Evolutionary conservation across 1,139 yeast genomes (phyloP).

Genomic region (Yamadazyma taylorii): DNA sequence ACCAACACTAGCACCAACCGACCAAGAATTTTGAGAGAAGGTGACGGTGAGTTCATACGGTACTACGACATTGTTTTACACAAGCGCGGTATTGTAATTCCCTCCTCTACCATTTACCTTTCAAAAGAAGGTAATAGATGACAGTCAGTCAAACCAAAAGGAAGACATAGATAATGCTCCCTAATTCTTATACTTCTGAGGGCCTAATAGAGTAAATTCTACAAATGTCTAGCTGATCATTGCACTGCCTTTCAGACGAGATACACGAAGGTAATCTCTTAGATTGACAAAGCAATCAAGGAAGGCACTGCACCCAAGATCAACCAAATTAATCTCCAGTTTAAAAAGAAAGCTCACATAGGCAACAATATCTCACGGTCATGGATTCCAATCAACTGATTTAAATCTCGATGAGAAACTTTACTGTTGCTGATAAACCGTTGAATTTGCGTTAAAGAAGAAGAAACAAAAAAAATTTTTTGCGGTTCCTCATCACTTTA

Average conservation of each 20-base stretch:
- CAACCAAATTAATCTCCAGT: conserved; percentile 64
- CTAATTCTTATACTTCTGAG: no score
- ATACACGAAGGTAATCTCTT: conserved; percentile 83
- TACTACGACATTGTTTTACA: no score
- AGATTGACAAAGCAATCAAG: conserved; percentile 47
- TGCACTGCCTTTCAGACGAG: conserved; percentile 80
- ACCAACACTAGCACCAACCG: no score
- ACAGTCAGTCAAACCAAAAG: no score
- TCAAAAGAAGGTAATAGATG: no score
- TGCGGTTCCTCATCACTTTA: background rate
- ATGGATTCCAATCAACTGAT: conserved; percentile 69
- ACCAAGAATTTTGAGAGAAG: no score
- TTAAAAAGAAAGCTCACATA: conserved; percentile 34
- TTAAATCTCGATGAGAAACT: conserved; percentile 39
- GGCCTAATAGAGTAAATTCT: no score
- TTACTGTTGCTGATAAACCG: conserved; percentile 14
- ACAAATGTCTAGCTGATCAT: conserved; percentile 64
- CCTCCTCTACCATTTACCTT: no score
- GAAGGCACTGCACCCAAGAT: conserved; percentile 83
- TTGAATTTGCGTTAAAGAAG: conserved; percentile 14
- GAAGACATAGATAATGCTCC: no score
- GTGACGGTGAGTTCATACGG: no score
- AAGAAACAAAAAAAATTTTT: conserved; percentile 6
- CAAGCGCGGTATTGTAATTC: no score
- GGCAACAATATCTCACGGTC: conserved; percentile 64